Conservation (phyloP, 768 basidiomycete species). For the Cystobasidium tubakii region DNA sequence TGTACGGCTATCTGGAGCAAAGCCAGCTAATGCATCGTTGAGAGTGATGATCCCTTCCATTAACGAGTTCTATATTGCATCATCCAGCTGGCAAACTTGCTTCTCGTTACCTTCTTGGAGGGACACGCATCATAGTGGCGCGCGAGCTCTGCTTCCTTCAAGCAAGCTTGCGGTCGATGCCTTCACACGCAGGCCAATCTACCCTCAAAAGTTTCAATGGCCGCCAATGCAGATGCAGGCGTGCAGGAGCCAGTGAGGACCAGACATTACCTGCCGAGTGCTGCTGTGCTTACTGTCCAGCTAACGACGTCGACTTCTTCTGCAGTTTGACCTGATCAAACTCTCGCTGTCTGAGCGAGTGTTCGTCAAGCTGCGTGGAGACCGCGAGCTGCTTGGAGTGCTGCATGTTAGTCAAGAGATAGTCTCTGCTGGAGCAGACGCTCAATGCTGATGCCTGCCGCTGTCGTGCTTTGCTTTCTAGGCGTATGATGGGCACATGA, state of each 20-base stretch:
- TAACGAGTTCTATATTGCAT: too few species aligned
- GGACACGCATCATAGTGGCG: too few species aligned
- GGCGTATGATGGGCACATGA: conserved; percentile 99
- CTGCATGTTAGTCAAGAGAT: conserved; percentile 85
- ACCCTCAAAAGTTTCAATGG: neutral
- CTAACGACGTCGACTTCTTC: conserved; percentile 49
- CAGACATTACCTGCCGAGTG: neutral
- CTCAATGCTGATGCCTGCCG: neutral
- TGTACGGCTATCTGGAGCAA: neutral
- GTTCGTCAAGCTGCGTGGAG: conserved; percentile 92
- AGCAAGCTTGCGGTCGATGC: neutral
- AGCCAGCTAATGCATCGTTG: neutral
- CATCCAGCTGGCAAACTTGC: too few species aligned
- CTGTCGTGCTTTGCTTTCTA: conserved; percentile 48
- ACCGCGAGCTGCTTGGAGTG: conserved; percentile 82
- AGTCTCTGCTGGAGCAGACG: too few species aligned
- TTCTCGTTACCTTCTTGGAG: too few species aligned
- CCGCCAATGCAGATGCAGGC: conserved; percentile 14
- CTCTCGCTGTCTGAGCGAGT: conserved; percentile 95
- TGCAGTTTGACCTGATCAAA: conserved; percentile 94
- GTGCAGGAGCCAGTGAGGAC: conserved; percentile 29
- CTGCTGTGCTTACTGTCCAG: conserved; percentile 5
- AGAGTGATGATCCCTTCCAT: too few species aligned
- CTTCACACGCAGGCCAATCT: neutral
- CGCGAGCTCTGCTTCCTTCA: neutral